Percentiles rank a stretch among this genome's conserved stretches.
Evolutionary conservation across 202 grass and related monocot species (phyloP).

Genomic region (Musa balbisiana): DNA sequence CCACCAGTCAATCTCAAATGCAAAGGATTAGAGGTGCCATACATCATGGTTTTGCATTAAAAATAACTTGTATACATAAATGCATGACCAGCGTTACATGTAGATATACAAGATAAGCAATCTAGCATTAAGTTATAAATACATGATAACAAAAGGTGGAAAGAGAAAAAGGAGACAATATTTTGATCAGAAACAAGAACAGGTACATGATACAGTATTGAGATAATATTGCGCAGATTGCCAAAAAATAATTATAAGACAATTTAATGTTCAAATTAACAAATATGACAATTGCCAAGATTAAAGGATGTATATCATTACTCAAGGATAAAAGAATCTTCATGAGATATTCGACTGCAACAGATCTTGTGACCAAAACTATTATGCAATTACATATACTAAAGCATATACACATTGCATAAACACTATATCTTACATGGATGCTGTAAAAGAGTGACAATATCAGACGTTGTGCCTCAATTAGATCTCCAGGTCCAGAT

Average conservation of each 20-base stretch:
- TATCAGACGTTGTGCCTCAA: constrained; percentile 90
- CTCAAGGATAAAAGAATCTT: neutral
- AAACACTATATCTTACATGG: constrained; percentile 56
- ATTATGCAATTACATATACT: neutral
- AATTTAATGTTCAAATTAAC: neutral
- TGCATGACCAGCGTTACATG: neutral
- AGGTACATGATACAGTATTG: neutral
- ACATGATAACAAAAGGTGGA: neutral
- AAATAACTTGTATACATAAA: neutral
- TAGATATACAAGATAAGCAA: neutral
- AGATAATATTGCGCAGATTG: neutral
- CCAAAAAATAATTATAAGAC: neutral
- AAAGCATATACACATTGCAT: neutral
- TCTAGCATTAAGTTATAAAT: neutral
- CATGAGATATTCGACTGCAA: neutral
- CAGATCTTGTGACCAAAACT: neutral
- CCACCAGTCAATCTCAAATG: neutral
- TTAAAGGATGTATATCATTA: neutral
- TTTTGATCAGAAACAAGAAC: neutral
- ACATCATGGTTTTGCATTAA: neutral
- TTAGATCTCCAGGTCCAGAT: constrained; percentile 79
- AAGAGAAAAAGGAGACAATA: neutral
- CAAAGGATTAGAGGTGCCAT: neutral
- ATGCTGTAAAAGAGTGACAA: constrained; percentile 99
- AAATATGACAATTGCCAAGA: neutral